Base-by-base conservation (phyloP, 495 filamentous ascomycete species). In the Talaromyces ruber region DNA sequence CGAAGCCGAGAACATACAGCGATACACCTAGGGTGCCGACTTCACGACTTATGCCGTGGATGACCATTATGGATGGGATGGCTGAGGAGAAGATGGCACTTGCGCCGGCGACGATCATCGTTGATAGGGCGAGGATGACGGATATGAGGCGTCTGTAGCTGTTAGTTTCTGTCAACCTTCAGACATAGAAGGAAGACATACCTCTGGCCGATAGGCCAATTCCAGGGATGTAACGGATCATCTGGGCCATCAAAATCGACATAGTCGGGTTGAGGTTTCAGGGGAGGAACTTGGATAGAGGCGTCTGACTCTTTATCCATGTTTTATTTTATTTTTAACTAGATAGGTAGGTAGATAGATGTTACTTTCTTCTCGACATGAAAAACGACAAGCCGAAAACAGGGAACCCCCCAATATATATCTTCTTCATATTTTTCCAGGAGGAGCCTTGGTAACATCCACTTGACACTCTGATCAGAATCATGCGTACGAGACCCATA, bases 1-100 rank as follows among this genome's bases (percentile, higher is more conserved):
- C 65, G 45, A 65, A 71, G 2, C 67, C 62, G 11, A 70, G 58
- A n/a, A 73, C 65, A 51, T 63, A 68, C 14, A 68, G 56, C 1
- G 67, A 65, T 4, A 67, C 59, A 4, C 63, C 65, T 18, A 70
- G 39, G 12, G 64, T 68, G 56, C 51, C 29, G 16, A 70, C 63
- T 29, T 67, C 65, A 43, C 45, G 30, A 7, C 65, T 62, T 29
- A 70, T 59, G 29, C 62, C 58, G 47, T 65, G 64, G 0, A 43
- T 11, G 3, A 18, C 47, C 61, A 64, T 64, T 5, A 70, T 22
- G 1, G 63, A 37, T 3, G 58, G 63, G 9, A 68, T 70, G 8
- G 57, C 50, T 5, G 62, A 30, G 6, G 68, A 62, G 54, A 67
- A 70, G 21, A 70, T 68, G 29, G 65, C 66, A 25, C 68, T 70